Evolutionary conservation across 495 filamentous ascomycete genomes (phyloP).

Genomic region (Penicillium lagena): DNA sequence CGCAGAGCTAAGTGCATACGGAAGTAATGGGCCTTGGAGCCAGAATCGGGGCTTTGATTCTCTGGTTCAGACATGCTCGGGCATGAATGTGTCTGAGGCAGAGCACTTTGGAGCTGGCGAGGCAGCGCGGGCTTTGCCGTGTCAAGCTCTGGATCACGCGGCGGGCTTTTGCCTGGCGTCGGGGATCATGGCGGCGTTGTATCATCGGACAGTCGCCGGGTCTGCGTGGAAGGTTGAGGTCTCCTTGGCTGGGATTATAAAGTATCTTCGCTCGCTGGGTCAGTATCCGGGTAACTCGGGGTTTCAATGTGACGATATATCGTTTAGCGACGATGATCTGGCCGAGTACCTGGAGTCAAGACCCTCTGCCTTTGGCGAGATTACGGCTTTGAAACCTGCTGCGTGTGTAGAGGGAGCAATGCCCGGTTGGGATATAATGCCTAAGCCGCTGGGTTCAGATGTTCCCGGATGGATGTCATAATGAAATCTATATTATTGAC

Average conservation of each 20-base stretch:
- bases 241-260: conserved; percentile 25
- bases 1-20: conserved; percentile 58
- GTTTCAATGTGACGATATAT: conserved; percentile 10
- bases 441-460: conserved; percentile 15
- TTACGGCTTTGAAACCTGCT: conserved; percentile 15
- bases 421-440: conserved; percentile 23
- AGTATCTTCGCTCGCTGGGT: conserved; percentile 19
- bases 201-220: conserved; percentile 45
- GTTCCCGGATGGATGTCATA: neutral
- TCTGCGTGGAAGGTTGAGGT: conserved; percentile 54
- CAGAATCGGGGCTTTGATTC: conserved; percentile 36
- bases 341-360: conserved; percentile 13
- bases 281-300: conserved; percentile 11
- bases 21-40: conserved; percentile 21
- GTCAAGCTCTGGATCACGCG: conserved; percentile 52
- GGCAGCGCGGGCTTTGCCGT: conserved; percentile 56
- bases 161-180: conserved; percentile 51
- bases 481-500: too few relatives aligned
- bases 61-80: conserved; percentile 42
- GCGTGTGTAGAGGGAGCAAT: conserved; percentile 15
- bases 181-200: conserved; percentile 48
- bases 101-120: conserved; percentile 50
- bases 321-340: conserved; percentile 7
- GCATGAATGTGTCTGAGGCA: conserved; percentile 41
- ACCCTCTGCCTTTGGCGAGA: conserved; percentile 14